Conservation (phyloP, 192 early-diverging fungal genomes). For the Coemansia sp. region DNA sequence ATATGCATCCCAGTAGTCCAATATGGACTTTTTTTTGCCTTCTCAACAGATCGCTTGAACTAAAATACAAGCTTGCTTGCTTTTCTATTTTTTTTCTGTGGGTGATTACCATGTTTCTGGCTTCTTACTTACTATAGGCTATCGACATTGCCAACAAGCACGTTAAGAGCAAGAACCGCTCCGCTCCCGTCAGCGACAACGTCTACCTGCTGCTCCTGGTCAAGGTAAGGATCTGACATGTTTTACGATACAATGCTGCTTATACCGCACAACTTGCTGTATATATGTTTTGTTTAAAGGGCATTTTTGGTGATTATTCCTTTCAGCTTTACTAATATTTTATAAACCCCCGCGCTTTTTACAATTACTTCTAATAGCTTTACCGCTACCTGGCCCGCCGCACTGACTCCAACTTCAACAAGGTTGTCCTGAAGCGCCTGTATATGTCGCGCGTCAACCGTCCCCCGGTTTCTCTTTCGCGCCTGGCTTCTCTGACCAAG, state of each 20-base stretch:
- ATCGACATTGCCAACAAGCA: slow-evolving; percentile 99
- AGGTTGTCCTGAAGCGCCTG: slow-evolving; percentile 96
- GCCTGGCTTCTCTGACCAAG: slow-evolving; percentile 80
- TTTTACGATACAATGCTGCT: neutral
- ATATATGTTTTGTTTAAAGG: no score
- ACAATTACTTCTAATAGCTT: slow-evolving; percentile 59
- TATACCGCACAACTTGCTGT: neutral
- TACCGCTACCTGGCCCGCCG: slow-evolving; percentile 99
- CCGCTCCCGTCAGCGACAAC: slow-evolving; percentile 90
- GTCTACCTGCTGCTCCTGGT: slow-evolving; percentile 98
- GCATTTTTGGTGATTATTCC: neutral
- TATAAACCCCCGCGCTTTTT: neutral
- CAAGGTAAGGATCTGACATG: slow-evolving; percentile 59
- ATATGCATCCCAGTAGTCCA: no score
- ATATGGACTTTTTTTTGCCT: no score
- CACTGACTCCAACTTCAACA: slow-evolving; percentile 98
- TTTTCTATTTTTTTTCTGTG: no score
- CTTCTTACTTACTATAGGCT: slow-evolving; percentile 62
- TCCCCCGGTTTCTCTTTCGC: slow-evolving; percentile 92
- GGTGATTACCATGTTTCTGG: no score
- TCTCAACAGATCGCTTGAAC: no score
- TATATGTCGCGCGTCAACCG: slow-evolving; percentile 98
- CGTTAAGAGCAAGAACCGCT: slow-evolving; percentile 90
- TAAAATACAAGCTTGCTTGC: no score
- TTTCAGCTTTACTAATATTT: neutral